Conservation (phyloP, 2,329 filamentous ascomycete species). For the Rhytidhysteron rufulum region DNA sequence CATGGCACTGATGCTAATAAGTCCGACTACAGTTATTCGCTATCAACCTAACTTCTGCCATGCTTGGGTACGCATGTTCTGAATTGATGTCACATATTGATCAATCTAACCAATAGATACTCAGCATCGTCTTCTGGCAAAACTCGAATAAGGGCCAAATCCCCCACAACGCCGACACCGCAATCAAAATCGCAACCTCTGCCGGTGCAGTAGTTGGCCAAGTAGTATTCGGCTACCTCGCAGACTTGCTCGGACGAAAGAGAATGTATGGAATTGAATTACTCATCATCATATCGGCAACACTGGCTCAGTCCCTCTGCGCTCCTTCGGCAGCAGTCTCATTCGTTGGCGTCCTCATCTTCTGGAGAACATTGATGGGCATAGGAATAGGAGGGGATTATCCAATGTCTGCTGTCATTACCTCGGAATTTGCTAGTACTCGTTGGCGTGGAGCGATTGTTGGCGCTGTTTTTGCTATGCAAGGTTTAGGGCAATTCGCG, state of each 20-base stretch:
- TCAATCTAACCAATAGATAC: conserved; percentile 68
- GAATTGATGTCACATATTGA: too few species aligned
- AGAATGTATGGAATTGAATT: conserved; percentile 21
- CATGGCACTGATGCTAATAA: neutral
- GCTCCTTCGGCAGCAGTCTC: conserved; percentile 14
- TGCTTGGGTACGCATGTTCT: too few species aligned
- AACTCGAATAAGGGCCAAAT: conserved; percentile 47
- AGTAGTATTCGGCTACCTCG: conserved; percentile 63
- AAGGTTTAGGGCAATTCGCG: conserved; percentile 28
- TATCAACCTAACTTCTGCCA: conserved; percentile 59
- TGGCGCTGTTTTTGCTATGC: conserved; percentile 31
- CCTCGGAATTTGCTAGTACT: conserved; percentile 27
- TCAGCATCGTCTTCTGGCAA: conserved; percentile 70
- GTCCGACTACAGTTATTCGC: conserved; percentile 50
- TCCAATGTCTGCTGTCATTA: conserved; percentile 16
- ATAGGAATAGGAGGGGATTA: conserved; percentile 14
- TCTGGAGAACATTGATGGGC: conserved; percentile 20
- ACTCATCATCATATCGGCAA: conserved; percentile 19
- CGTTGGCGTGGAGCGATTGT: conserved; percentile 26
- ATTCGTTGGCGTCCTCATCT: conserved; percentile 19
- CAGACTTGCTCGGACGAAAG: conserved; percentile 18
- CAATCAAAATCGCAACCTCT: conserved; percentile 79
- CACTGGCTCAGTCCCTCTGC: conserved; percentile 17
- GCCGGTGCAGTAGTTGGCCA: conserved; percentile 77
- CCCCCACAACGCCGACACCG: conserved; percentile 63